Base-by-base conservation (phyloP, 768 basidiomycete species). In the Tremella yokohamensis region DNA sequence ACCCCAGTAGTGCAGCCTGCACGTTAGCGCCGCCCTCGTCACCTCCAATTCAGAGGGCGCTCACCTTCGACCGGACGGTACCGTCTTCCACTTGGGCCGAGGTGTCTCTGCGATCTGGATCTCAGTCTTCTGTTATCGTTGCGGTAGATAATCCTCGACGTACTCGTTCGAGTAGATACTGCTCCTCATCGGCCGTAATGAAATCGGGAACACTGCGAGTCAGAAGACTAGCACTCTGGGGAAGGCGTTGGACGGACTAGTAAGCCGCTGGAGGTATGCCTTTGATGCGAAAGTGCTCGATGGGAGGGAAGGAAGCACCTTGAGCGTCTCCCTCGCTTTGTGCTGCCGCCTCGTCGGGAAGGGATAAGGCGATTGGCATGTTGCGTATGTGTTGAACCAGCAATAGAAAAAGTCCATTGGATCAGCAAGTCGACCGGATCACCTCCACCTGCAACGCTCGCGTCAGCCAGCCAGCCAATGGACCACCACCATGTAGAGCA, bases 81-180 rank as follows among this genome's bases (percentile, higher is more conserved):
- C 79, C 12, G 80, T 82, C 73, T 86, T 91, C 90, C 90, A 93
- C 72, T 83, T 87, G 24, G 83, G 85, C 65, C 83, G 84, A n/a
- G 90, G 87, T 1, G 85, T 83, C 64, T 88, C 88, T 40, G 77
- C 70, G 60, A 93, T 89, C 91, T 93, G 24, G 1, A 42, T 8
- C 58, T 54, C 34, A 20, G 16, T 13, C 18, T 34, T 26, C 6
- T 13, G 40, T 59, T 34, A 25, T 12, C 20, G 56, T 18, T 24
- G 6, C 2, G 39, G 19, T 49, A 9, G n/a, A 12, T 29, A 34
- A 34, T 34, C 20, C 38, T 18, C 1, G 40, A 1, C 11, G 20
- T 37, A 19, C 8, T 15, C 75, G 42, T 62, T 34, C 37, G 58
- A 87, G 78, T 38, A 93, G 77, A 72, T 87, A 87, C 39, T 80